These are phyloP conservation scores for Ganoderma meredithae DNA, from an alignment of 1,284 basidiomycete genomes.

Conservation along the genomic window DNA sequence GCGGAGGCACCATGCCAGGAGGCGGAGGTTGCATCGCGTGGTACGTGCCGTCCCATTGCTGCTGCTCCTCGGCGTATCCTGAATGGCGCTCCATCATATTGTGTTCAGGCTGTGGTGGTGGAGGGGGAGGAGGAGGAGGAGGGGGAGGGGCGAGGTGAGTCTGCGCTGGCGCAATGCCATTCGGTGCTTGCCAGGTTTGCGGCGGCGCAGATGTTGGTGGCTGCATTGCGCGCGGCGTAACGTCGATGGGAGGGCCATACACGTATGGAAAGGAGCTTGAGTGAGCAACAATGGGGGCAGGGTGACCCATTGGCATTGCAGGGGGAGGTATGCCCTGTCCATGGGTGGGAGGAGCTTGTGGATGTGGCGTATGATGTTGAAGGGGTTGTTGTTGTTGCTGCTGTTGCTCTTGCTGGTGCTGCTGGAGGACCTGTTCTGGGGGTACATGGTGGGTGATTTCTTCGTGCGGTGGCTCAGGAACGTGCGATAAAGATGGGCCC, in stretches of 20 bases:
- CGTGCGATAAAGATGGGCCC: slow-evolving; percentile 29
- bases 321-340: slow-evolving; percentile 39
- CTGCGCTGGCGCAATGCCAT: slow-evolving; percentile 68
- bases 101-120: slow-evolving; percentile 32
- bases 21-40: slow-evolving; percentile 52
- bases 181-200: slow-evolving; percentile 68
- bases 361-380: slow-evolving; percentile 30
- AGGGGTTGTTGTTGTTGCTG: slow-evolving; percentile 19
- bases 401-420: slow-evolving; percentile 14
- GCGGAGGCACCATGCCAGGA: slow-evolving; percentile 51
- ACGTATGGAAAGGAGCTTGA: slow-evolving; percentile 52
- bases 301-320: slow-evolving; percentile 41
- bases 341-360: slow-evolving; percentile 33
- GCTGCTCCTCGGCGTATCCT: slow-evolving; percentile 53
- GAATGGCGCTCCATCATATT: slow-evolving; percentile 58
- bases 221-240: slow-evolving; percentile 52
- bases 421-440: slow-evolving; percentile 39
- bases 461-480: slow-evolving; percentile 22
- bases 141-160: slow-evolving; percentile 58
- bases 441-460: slow-evolving; percentile 29
- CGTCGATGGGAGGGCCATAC: slow-evolving; percentile 52
- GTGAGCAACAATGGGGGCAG: slow-evolving; percentile 28
- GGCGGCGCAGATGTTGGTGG: slow-evolving; percentile 55
- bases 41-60: slow-evolving; percentile 51
- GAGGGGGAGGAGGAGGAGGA: slow-evolving; percentile 41